Base-by-base conservation (phyloP, 2,329 filamentous ascomycete genomes). In the Dactylellina parvicollis region DNA sequence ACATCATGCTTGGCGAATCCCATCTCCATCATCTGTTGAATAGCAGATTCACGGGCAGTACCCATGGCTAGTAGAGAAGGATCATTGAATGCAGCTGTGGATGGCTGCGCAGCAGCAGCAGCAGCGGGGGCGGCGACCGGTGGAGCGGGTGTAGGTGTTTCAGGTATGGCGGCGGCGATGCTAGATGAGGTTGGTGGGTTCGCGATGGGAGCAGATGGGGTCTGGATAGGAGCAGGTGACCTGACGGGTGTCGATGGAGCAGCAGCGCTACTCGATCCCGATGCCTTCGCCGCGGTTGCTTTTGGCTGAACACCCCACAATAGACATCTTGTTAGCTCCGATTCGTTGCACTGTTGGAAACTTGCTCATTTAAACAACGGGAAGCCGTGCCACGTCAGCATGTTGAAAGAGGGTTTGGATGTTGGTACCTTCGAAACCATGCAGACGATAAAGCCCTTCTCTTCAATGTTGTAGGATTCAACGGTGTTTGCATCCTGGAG, bases 391-490 rank as follows among this genome's bases (percentile, higher is more conserved):
- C 62, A 69, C 61, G 57, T 38, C 36, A 67, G 38, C 44, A 34
- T 14, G n/a, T 14, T 16, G 26, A 16, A 28, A 30, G 18, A 24
- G 40, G 30, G 24, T 1, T 12, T 74, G 56, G 42, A 67, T 26
- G 32, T 61, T 75, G 82, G 75, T 84, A 96, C 93, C 91, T 98
- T 98, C 80, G 92, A 92, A 78, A 96, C 89, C 89, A 99, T 96
- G 84, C 95, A 99, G 74, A 99, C 95, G 79, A 99, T 92, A 81
- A 98, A 99, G 36, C 95, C 95, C 86, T 98, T 99, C 86, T 98
- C 95, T 83, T 99, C 94, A 76, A 99, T 98, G 83, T 92, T 96
- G 85, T 98, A 98, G 40, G 91, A 93, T 82, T 92, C 92, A 78
- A 99, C 91, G 1, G 93, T 96, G 80, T 97, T 95, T 75, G 92